Base-by-base conservation (phyloP, 2,329 filamentous ascomycete species). In the Cladosporium sp. region DNA sequence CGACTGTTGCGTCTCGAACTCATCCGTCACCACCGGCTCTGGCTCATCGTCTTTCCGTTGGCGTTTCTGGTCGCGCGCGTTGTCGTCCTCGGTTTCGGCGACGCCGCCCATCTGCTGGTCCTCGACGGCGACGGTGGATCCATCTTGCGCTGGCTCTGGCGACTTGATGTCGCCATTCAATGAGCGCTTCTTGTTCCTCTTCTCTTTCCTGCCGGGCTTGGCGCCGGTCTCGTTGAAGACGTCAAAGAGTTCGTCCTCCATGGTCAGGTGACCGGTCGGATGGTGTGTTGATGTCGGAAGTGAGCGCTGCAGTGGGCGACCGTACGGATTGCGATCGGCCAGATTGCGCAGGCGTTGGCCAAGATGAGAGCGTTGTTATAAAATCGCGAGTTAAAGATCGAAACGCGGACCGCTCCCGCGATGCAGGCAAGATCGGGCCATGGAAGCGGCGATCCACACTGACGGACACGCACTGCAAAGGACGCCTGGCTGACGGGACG, bases 1-100 rank as follows among this genome's bases (percentile, higher is more conserved):
- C 69, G 93, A 96, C 80, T 97, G 89, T 75, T 95, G 93, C 14
- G 95, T 98, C 81, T 98, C 89, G 78, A 99, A 99, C 14, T 90
- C 88, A 80, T 99, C 95, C 23, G 94, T 93, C 72, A 98, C 86
- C 56, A 98, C 89, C 5, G 94, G 92, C 67, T 89, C 90, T 11
- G 87, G 86, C 72, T 90, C 90, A 63, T 84, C 81, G 68, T 88
- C 84, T 71, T 81, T 82, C 71, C 88, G 86, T 75, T 87, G 83
- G 70, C 90, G 87, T 78, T 92, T 92, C 67, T 76, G 79, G 56
- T 87, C 81, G 64, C 84, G 82, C 74, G 69, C 82, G 34, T 62
- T 54, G 79, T 53, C 73, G 62, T 69, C 77, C 78, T 58, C 82
- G 80, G 23, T 63, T 25, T 66, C 25, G 34, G 57, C 73, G 84